These are phyloP conservation scores for Thielaviopsis euricoi DNA, from an alignment of 2,329 filamentous ascomycete species.

Conservation along the genomic window DNA sequence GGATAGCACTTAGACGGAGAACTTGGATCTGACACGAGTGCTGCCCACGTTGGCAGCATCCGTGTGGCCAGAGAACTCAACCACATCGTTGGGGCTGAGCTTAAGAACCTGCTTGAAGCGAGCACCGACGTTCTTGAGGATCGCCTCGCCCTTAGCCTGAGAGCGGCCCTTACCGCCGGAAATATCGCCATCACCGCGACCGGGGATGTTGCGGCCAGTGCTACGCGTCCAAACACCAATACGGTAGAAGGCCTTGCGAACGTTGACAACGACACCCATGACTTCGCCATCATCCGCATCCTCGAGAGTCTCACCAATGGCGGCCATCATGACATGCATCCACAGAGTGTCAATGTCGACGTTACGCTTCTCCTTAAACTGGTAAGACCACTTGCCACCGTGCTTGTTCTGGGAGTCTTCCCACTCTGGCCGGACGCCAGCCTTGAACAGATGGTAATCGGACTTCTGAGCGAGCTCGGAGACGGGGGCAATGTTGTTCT, in stretches of 20 bases:
- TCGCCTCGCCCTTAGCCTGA: conserved; percentile 67
- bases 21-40: conserved; percentile 91
- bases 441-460: conserved; percentile 99
- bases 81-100: conserved; percentile 55
- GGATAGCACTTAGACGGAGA: conserved; percentile 47
- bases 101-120: conserved; percentile 88
- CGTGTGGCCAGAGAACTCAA: conserved; percentile 95
- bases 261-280: conserved; percentile 98
- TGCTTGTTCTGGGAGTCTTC: conserved; percentile 98
- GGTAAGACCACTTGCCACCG: conserved; percentile 96
- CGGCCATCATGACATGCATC: conserved; percentile 92
- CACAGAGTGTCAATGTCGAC: conserved; percentile 89
- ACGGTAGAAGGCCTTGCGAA: conserved; percentile 95
- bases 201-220: conserved; percentile 67
- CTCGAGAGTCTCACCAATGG: conserved; percentile 95
- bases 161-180: conserved; percentile 64
- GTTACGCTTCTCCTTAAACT: conserved; percentile 88
- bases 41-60: conserved; percentile 86
- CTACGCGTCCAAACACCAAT: conserved; percentile 95
- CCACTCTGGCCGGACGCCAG: conserved; percentile 92
- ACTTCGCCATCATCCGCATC: conserved; percentile 88
- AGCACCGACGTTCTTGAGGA: conserved; percentile 68
- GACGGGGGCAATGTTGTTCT: conserved; percentile 98
- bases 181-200: conserved; percentile 55
- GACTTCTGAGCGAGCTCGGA: conserved; percentile 94